These are phyloP conservation scores for Phytophthora megakarya DNA, from an alignment of 352 stramenopile species.

Conservation along the genomic window DNA sequence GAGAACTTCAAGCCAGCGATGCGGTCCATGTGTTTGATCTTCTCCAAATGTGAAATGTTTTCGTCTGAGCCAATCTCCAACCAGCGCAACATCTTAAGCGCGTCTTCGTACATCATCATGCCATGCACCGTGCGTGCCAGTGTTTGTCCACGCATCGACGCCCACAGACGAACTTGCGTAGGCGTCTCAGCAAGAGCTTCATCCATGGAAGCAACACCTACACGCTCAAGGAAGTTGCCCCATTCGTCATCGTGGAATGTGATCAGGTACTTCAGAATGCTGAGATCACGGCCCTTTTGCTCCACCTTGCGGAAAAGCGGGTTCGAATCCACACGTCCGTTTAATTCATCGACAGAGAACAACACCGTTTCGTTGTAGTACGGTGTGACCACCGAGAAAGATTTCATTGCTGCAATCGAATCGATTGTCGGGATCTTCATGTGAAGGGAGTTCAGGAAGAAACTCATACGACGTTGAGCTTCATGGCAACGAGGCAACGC, in stretches of 20 bases:
- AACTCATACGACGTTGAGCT: constrained; percentile 88
- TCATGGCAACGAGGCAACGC: constrained; percentile 83
- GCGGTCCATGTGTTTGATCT: constrained; percentile 90
- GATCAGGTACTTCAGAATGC: constrained; percentile 89
- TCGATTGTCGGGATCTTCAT: constrained; percentile 89
- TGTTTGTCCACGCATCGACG: constrained; percentile 86
- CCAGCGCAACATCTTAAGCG: constrained; percentile 89
- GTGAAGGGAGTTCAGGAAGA: constrained; percentile 88
- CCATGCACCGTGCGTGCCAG: constrained; percentile 86
- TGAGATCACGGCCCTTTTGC: constrained; percentile 81
- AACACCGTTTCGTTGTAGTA: constrained; percentile 91
- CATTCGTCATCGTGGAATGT: constrained; percentile 90
- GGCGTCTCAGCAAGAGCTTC: constrained; percentile 82
- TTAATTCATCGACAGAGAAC: constrained; percentile 85
- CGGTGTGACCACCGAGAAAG: constrained; percentile 87
- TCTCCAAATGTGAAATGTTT: constrained; percentile 84
- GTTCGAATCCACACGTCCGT: constrained; percentile 81
- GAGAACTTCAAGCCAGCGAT: constrained; percentile 89
- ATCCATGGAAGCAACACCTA: constrained; percentile 74
- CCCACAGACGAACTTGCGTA: constrained; percentile 86
- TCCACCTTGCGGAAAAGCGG: constrained; percentile 88
- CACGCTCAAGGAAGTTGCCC: constrained; percentile 87
- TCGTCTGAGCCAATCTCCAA: constrained; percentile 87
- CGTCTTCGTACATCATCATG: constrained; percentile 92
- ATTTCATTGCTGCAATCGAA: constrained; percentile 87